Conservation (phyloP, 75 land plant genomes). For the Picea sitchensis region DNA sequence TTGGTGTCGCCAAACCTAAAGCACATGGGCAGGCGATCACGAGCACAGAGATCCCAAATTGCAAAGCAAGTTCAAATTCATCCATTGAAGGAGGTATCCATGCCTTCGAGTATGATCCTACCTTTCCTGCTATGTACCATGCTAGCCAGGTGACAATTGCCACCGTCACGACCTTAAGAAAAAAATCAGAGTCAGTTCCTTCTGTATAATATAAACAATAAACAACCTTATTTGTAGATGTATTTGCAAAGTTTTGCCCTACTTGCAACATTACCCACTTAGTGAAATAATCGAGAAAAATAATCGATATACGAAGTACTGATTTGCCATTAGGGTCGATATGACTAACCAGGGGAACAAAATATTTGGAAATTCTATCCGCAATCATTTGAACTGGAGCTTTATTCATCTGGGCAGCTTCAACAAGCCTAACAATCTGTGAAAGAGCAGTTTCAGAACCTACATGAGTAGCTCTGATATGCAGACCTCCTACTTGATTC, state of each 20-base stretch:
- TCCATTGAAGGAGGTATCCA: conserved; percentile 33
- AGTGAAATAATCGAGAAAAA: neutral
- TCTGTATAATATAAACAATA: too few species aligned
- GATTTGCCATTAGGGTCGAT: neutral
- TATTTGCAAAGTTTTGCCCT: too few species aligned
- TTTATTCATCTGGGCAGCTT: conserved; percentile 37
- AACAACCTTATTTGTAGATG: too few species aligned
- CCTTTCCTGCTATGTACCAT: conserved; percentile 24
- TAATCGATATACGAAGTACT: neutral
- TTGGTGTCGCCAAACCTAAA: conserved; percentile 34
- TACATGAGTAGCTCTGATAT: conserved; percentile 23
- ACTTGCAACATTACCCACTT: neutral
- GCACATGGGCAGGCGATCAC: conserved; percentile 42
- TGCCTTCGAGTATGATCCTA: conserved; percentile 20
- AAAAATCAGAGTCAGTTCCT: conserved; percentile 3
- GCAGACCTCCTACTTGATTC: conserved; percentile 23
- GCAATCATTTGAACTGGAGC: conserved; percentile 42
- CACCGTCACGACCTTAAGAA: conserved; percentile 24
- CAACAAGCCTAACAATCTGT: conserved; percentile 36
- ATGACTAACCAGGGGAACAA: conserved; percentile 34
- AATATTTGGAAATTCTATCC: conserved; percentile 28
- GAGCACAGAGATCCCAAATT: conserved; percentile 31
- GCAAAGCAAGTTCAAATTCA: conserved; percentile 33
- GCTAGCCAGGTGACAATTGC: conserved; percentile 24
- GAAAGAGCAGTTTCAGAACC: conserved; percentile 35